Percentiles rank a stretch among this genome's conserved stretches.
phyloP scores from a whole-genome alignment of 371 early-diverging fungal genomes.

The Mortierella sp. region DNA sequence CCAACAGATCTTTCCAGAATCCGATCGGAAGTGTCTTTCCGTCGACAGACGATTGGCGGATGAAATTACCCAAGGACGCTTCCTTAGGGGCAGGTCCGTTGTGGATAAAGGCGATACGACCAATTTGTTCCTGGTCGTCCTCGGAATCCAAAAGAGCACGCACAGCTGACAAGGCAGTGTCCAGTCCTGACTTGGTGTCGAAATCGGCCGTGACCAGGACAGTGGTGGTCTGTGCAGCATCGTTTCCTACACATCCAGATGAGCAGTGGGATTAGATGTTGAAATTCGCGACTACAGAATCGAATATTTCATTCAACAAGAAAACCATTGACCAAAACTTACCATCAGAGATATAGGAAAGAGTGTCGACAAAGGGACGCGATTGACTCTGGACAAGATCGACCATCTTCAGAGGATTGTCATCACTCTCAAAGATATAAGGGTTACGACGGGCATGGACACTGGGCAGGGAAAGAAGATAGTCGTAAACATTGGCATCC shows the following conservation, averaged over 20 bases:
- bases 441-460: constrained; percentile 74
- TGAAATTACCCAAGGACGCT: constrained; percentile 28
- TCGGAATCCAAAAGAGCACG: constrained; percentile 5
- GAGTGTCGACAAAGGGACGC: constrained; percentile 37
- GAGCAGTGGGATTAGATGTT: no score
- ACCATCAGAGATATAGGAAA: constrained; percentile 36
- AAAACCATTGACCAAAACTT: no score
- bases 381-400: constrained; percentile 51
- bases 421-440: constrained; percentile 71
- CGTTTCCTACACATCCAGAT: constrained; percentile 42
- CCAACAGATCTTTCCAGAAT: constrained; percentile 48
- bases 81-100: constrained; percentile 33
- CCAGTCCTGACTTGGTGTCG: constrained; percentile 62
- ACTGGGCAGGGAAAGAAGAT: constrained; percentile 71
- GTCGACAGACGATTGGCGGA: constrained; percentile 32
- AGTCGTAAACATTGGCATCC: constrained; percentile 73
- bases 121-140: constrained; percentile 33
- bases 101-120: constrained; percentile 68
- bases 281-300: no score
- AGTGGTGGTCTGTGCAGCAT: constrained; percentile 49
- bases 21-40: constrained; percentile 30
- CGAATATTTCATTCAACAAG: no score
- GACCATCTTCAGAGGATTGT: constrained; percentile 65
- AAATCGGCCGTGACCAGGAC: constrained; percentile 71
- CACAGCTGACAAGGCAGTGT: constrained; percentile 62